phyloP scores from a whole-genome alignment of 169 alveolate species.

The Eimeria maxima region DNA sequence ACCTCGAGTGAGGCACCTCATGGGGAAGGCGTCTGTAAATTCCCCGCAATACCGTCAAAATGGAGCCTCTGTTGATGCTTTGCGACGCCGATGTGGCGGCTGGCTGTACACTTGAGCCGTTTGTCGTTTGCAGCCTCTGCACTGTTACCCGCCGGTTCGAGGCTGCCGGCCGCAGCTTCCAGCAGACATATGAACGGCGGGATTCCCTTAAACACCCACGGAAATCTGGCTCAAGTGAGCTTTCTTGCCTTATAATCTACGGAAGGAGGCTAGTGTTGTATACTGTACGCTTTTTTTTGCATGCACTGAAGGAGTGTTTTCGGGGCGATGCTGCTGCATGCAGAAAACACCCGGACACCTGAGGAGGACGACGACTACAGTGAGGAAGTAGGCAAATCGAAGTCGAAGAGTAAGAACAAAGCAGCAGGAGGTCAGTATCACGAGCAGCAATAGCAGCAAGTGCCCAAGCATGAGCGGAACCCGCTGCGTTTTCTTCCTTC shows the following conservation, averaged over 20 bases:
- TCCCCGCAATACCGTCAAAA: neutral
- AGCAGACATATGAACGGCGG: constrained; percentile 67
- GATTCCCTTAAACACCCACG: neutral
- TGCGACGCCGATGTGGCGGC: constrained; percentile 44
- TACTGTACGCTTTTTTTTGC: neutral
- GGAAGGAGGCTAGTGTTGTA: neutral
- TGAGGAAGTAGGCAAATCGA: constrained; percentile 12
- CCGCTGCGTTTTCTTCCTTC: neutral
- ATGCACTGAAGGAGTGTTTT: neutral
- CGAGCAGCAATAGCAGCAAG: neutral
- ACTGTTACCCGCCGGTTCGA: constrained; percentile 46
- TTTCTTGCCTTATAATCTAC: neutral
- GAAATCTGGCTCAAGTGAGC: neutral
- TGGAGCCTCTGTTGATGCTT: constrained; percentile 45
- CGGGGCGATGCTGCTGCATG: neutral
- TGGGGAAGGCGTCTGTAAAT: neutral
- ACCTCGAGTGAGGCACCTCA: neutral
- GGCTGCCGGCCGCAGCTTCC: constrained; percentile 82
- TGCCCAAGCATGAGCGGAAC: neutral
- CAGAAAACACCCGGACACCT: neutral
- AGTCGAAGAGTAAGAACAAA: constrained; percentile 25
- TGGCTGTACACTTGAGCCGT: neutral
- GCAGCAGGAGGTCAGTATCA: constrained; percentile 14
- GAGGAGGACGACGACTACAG: constrained; percentile 14
- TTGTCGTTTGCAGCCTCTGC: constrained; percentile 54